These are phyloP conservation scores for Epithele typhae DNA, from an alignment of 768 basidiomycete species.

Conservation along the genomic window DNA sequence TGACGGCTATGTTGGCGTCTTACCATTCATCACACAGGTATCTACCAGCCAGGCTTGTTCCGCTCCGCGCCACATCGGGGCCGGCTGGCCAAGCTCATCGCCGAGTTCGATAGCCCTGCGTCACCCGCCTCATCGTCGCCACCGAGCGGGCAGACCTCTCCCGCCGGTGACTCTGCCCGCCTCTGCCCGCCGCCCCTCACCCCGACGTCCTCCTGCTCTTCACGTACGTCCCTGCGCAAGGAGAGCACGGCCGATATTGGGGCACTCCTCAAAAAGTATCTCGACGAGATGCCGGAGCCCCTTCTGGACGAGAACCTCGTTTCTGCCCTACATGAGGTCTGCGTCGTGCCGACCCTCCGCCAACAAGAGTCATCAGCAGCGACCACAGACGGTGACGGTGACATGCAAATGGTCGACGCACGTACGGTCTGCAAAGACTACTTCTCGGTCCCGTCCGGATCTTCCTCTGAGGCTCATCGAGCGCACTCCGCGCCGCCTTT, in stretches of 20 bases:
- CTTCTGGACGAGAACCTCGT: constrained; percentile 40
- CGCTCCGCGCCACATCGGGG: constrained; percentile 38
- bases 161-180: constrained; percentile 7
- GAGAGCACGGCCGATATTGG: constrained; percentile 41
- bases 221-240: constrained; percentile 24
- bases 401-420: neutral
- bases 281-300: constrained; percentile 43
- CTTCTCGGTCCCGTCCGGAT: constrained; percentile 3
- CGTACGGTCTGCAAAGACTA: neutral
- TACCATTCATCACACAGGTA: constrained; percentile 26
- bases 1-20: too few species aligned
- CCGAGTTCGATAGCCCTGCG: constrained; percentile 30
- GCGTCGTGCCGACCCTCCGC: constrained; percentile 38
- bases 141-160: constrained; percentile 19
- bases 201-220: constrained; percentile 18
- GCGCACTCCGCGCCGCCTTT: constrained; percentile 5
- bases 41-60: constrained; percentile 39
- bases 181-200: neutral
- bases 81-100: constrained; percentile 35
- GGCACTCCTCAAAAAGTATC: constrained; percentile 42
- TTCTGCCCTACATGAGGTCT: constrained; percentile 35
- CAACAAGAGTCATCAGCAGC: too few species aligned
- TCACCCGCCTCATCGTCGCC: neutral
- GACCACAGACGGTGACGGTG: constrained; percentile 13
- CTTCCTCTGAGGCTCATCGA: neutral